A percentile compares a stretch with the other conserved stretches of the same genome.
phyloP scores from a whole-genome alignment of 805 yeast species.

The Candida sonorensis region DNA sequence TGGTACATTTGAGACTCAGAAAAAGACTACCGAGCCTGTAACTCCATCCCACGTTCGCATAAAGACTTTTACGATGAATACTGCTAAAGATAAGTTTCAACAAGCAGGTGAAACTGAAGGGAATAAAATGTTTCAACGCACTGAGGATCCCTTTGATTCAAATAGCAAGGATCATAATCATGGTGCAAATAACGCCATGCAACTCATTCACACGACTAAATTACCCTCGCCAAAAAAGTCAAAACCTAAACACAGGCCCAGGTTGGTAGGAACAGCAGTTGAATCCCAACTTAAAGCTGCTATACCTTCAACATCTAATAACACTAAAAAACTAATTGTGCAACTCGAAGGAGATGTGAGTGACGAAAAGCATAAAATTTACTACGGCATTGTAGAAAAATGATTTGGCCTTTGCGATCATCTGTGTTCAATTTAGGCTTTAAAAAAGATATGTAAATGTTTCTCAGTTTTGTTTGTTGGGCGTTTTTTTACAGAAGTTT shows the following conservation, averaged over 20 bases:
- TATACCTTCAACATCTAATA: too few species aligned
- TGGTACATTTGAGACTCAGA: conserved; percentile 16
- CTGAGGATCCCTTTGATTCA: neutral
- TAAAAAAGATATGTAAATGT: too few species aligned
- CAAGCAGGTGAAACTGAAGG: neutral
- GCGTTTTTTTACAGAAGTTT: too few species aligned
- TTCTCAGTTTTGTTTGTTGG: too few species aligned
- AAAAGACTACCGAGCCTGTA: too few species aligned
- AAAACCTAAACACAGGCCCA: conserved; percentile 39
- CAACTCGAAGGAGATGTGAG: too few species aligned
- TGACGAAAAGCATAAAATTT: too few species aligned
- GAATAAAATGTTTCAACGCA: too few species aligned
- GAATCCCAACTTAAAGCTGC: conserved; percentile 26
- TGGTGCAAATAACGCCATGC: conserved; percentile 2
- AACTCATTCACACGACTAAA: conserved; percentile 20
- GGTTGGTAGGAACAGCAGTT: conserved; percentile 37
- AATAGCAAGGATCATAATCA: neutral
- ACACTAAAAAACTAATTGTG: too few species aligned
- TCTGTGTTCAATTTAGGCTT: too few species aligned
- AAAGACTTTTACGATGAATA: neutral
- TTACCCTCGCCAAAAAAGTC: conserved; percentile 50
- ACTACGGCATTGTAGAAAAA: too few species aligned
- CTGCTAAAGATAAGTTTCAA: neutral
- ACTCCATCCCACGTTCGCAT: neutral
- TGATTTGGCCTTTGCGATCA: too few species aligned